Conservation (phyloP, 805 yeast genomes). For the Candida berthetii region DNA sequence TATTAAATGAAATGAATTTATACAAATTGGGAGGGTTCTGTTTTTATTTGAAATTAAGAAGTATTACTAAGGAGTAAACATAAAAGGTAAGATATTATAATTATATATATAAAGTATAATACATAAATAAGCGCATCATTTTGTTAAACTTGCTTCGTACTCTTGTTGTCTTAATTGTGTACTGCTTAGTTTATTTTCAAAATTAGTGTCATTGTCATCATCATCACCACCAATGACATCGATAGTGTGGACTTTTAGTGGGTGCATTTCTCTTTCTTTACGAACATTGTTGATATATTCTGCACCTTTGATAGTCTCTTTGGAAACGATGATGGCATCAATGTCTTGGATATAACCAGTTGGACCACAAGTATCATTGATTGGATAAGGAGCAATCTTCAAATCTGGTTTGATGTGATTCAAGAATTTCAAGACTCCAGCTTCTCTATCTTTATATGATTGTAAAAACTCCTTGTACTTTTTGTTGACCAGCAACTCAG, state of each 20-base stretch:
- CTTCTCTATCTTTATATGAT: conserved; percentile 43
- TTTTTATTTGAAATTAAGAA: too few relatives aligned
- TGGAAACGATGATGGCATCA: conserved; percentile 74
- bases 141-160: conserved; percentile 5
- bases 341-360: conserved; percentile 72
- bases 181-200: conserved; percentile 77
- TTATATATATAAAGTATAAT: background rate
- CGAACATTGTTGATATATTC: conserved; percentile 64
- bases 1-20: conserved; percentile 22
- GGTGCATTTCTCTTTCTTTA: conserved; percentile 43
- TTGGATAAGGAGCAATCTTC: conserved; percentile 46
- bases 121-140: background rate
- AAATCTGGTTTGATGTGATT: conserved; percentile 38
- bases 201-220: conserved; percentile 30
- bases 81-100: background rate
- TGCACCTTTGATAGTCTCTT: conserved; percentile 77
- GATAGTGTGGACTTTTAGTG: conserved; percentile 45
- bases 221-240: conserved; percentile 63
- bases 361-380: conserved; percentile 91
- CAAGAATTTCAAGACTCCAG: conserved; percentile 44
- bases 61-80: too few relatives aligned
- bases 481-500: conserved; percentile 65
- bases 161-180: conserved; percentile 58
- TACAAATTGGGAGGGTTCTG: too few relatives aligned
- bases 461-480: conserved; percentile 64